These are phyloP conservation scores for Lentinula aciculospora DNA, from an alignment of 768 basidiomycete species.

Conservation along the genomic window DNA sequence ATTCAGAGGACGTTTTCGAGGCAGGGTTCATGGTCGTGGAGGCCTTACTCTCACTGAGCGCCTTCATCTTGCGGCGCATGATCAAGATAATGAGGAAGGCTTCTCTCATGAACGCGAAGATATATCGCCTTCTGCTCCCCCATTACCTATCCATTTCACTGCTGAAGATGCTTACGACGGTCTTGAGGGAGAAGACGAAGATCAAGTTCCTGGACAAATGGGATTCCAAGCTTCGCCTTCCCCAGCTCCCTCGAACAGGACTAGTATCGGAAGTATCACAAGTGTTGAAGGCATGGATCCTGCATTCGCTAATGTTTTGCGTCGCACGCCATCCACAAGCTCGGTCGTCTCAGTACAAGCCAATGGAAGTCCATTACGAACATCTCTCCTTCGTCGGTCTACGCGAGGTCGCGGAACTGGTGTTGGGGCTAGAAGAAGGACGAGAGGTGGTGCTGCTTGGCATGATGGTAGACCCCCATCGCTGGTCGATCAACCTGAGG, in stretches of 20 bases:
- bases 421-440: slow-evolving; percentile 40
- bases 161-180: slow-evolving; percentile 10
- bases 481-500: slow-evolving; percentile 66
- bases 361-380: slow-evolving; percentile 54
- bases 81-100: background rate
- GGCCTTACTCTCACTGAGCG: slow-evolving; percentile 29
- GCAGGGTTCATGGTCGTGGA: slow-evolving; percentile 24
- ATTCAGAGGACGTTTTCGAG: slow-evolving; percentile 4
- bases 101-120: background rate
- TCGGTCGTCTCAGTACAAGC: slow-evolving; percentile 24
- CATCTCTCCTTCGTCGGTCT: slow-evolving; percentile 46
- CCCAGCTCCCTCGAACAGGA: slow-evolving; percentile 52
- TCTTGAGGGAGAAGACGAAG: slow-evolving; percentile 22
- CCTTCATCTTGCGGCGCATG: slow-evolving; percentile 24
- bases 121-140: slow-evolving; percentile 24
- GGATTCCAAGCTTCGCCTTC: slow-evolving; percentile 24
- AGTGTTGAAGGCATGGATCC: slow-evolving; percentile 83
- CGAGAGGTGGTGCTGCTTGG: slow-evolving; percentile 63
- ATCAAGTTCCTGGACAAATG: slow-evolving; percentile 18
- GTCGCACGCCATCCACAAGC: slow-evolving; percentile 44
- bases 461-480: slow-evolving; percentile 68
- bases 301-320: slow-evolving; percentile 72
- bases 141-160: slow-evolving; percentile 26
- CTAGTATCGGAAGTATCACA: slow-evolving; percentile 28
- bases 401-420: slow-evolving; percentile 35